Evolutionary conservation across 352 stramenopile genomes (phyloP).

Genomic region (Pythium chondricola): DNA sequence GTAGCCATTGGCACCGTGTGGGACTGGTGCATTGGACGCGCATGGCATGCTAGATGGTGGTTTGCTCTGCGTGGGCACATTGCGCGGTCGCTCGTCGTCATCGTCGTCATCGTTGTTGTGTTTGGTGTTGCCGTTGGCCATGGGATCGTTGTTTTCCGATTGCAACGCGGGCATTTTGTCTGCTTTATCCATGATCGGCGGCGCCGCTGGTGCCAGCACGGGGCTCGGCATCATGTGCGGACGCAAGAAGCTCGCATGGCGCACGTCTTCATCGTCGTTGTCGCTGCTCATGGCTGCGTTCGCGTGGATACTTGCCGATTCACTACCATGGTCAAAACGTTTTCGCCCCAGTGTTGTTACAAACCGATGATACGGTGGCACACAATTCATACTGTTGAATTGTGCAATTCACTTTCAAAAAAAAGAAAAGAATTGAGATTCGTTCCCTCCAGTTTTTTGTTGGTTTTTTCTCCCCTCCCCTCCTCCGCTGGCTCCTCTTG

Average conservation of each 20-base stretch:
- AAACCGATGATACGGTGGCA: not conserved
- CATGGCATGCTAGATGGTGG: too few relatives aligned
- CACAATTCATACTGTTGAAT: not conserved
- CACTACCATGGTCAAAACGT: too few relatives aligned
- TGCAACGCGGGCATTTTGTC: too few relatives aligned
- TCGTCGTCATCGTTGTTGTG: constrained; percentile 18
- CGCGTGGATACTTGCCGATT: constrained; percentile 8
- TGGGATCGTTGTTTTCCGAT: not conserved
- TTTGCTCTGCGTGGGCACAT: too few relatives aligned
- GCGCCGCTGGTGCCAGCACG: too few relatives aligned
- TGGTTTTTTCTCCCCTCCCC: not conserved
- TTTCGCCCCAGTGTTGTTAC: not conserved
- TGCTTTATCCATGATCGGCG: too few relatives aligned
- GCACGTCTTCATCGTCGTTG: constrained; percentile 12
- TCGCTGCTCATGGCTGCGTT: constrained; percentile 1
- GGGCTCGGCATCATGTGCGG: constrained; percentile 11
- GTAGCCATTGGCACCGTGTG: too few relatives aligned
- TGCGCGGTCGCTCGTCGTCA: constrained; percentile 18
- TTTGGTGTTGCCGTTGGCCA: not conserved
- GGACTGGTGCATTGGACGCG: too few relatives aligned
- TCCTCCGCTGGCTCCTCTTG: constrained; percentile 10
- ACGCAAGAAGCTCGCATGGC: constrained; percentile 16
- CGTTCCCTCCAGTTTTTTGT: not conserved
- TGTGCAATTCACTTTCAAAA: constrained; percentile 17
- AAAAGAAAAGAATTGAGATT: too few relatives aligned